phyloP scores from a whole-genome alignment of 78 protist species.

The Dictyostelium firmibasis region DNA sequence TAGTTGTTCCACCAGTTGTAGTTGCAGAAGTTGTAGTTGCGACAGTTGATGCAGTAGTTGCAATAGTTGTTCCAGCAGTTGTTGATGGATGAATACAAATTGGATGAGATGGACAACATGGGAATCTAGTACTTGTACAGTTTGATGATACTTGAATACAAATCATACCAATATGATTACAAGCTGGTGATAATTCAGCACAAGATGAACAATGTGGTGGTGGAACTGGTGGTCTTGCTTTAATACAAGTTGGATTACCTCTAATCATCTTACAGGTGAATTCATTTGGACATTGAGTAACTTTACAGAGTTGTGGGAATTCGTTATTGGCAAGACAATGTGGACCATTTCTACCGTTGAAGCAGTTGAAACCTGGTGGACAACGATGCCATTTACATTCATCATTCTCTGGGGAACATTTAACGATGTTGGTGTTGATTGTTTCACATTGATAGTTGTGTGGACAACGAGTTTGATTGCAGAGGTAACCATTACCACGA shows the following conservation, averaged over 20 bases:
- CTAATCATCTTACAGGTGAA: background rate
- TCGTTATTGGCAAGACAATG: background rate
- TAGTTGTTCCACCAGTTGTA: background rate
- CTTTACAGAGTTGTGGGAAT: background rate
- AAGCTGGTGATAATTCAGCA: background rate
- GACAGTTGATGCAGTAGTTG: background rate
- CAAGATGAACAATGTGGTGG: background rate
- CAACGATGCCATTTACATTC: slow-evolving; percentile 1
- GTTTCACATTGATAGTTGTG: background rate
- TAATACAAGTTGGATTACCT: slow-evolving; percentile 28
- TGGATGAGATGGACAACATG: slow-evolving; percentile 4
- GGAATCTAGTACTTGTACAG: background rate
- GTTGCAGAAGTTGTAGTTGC: background rate
- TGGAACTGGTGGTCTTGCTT: background rate
- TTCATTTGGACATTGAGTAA: background rate
- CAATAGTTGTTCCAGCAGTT: slow-evolving; percentile 13
- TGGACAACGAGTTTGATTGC: background rate
- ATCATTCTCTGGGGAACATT: background rate
- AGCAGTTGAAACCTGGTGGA: background rate
- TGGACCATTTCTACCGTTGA: background rate
- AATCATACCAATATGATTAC: slow-evolving; percentile 1
- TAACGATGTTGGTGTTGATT: background rate
- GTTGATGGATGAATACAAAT: background rate
- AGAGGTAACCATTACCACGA: background rate
- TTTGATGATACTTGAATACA: background rate